A percentile compares a stretch with the other conserved stretches of the same genome.
Evolutionary conservation across 73 alveolate species (phyloP).

Genomic region (Paramecium sonneborni): DNA sequence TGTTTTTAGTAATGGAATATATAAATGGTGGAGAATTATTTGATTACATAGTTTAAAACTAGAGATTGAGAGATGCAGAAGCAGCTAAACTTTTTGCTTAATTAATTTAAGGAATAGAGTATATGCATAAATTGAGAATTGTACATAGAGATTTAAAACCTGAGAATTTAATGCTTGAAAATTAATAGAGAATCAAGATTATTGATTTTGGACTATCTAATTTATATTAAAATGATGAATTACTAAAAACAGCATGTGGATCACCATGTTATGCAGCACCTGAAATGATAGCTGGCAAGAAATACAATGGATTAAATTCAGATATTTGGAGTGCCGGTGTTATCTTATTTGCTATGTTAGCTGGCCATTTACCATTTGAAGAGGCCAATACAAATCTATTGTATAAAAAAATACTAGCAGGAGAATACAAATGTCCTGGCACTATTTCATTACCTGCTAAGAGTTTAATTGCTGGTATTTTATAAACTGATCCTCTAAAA

Average conservation of each 20-base stretch:
- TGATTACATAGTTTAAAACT: conserved; percentile 81
- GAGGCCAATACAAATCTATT: conserved; percentile 83
- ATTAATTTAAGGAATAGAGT: conserved; percentile 89
- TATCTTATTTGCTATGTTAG: conserved; percentile 82
- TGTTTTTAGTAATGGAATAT: conserved; percentile 92
- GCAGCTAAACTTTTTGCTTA: conserved; percentile 86
- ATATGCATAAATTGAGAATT: conserved; percentile 84
- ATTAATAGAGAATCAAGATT: conserved; percentile 81
- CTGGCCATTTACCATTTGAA: conserved; percentile 92
- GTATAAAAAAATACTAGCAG: conserved; percentile 85
- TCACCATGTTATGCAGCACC: conserved; percentile 96
- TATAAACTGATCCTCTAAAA: conserved; percentile 83
- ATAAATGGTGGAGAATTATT: conserved; percentile 94
- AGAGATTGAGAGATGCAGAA: conserved; percentile 84
- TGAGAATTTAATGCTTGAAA: conserved; percentile 89
- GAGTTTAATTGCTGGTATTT: conserved; percentile 79
- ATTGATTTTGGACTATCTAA: conserved; percentile 94
- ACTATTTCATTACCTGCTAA: conserved; percentile 73
- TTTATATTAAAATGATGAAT: conserved; percentile 75
- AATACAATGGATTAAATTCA: conserved; percentile 74
- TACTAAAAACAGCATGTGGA: conserved; percentile 87
- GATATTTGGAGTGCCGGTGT: conserved; percentile 91
- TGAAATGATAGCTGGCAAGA: conserved; percentile 89
- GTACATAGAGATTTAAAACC: conserved; percentile 96
- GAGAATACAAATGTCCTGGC: conserved; percentile 79